Evolutionary conservation across 202 grass and related monocot species (phyloP).

Genomic region (Saccharum hybrid): DNA sequence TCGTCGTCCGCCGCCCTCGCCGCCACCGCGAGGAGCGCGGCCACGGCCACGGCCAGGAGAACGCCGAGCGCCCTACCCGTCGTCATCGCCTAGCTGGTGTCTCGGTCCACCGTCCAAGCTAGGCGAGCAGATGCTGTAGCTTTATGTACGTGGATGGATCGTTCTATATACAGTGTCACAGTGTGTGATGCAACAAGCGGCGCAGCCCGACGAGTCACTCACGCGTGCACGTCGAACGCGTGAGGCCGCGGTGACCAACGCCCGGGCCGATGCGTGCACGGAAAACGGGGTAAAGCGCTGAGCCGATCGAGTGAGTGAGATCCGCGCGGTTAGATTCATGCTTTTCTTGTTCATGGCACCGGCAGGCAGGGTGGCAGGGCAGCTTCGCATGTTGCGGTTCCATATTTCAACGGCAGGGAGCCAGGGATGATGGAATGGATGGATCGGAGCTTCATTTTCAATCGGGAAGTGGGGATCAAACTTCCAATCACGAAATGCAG

Average conservation of each 20-base stretch:
- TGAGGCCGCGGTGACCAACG: neutral
- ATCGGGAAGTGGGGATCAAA: neutral
- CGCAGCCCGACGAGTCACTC: neutral
- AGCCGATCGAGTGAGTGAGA: neutral
- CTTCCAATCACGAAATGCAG: neutral
- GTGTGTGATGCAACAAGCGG: neutral
- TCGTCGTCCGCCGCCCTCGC: conserved; percentile 18
- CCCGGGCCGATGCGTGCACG: neutral
- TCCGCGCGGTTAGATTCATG: neutral
- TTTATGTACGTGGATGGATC: neutral
- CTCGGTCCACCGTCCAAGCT: too few species aligned
- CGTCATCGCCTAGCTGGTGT: neutral
- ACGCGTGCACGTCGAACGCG: neutral
- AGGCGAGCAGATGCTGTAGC: neutral
- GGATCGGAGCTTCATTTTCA: neutral
- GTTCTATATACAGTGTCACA: neutral
- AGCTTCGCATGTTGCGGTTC: neutral
- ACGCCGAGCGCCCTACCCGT: neutral
- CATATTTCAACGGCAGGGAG: neutral
- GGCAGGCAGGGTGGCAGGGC: too few species aligned
- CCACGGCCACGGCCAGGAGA: conserved; percentile 28
- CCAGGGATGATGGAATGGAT: neutral
- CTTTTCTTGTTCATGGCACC: neutral
- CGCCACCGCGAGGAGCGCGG: neutral
- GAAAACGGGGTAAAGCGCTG: neutral